Percentiles rank a stretch among this genome's conserved stretches.
Conservation (phyloP, 2,329 filamentous ascomycete genomes). For the Cercospora brassicicola region DNA sequence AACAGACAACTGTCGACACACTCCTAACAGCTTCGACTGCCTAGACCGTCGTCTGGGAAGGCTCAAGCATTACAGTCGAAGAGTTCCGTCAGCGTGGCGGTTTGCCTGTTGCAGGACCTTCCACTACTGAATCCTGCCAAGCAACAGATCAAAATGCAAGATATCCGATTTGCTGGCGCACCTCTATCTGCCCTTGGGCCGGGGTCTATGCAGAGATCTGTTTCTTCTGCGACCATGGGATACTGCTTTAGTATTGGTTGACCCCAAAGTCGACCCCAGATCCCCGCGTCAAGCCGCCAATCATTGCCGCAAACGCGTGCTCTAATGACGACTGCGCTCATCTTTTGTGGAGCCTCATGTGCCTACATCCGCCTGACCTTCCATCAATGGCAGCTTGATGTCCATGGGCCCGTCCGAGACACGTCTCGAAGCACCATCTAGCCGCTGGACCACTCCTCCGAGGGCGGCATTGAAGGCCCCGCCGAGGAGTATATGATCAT, state of each 20-base stretch:
- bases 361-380: slow-evolving; percentile 14
- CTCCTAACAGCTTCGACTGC: neutral
- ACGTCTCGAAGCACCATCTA: slow-evolving; percentile 11
- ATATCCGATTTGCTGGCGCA: neutral
- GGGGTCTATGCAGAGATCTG: neutral
- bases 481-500: slow-evolving; percentile 17
- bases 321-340: neutral
- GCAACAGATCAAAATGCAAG: neutral
- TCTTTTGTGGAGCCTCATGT: slow-evolving; percentile 15
- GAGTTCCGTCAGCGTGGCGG: neutral
- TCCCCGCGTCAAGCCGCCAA: slow-evolving; percentile 8
- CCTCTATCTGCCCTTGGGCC: neutral
- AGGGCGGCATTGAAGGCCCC: slow-evolving; percentile 1
- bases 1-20: neutral
- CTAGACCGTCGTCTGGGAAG: neutral
- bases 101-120: neutral
- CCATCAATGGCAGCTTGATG: slow-evolving; percentile 6
- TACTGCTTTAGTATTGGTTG: slow-evolving; percentile 4
- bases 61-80: neutral
- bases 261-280: slow-evolving; percentile 5
- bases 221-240: neutral
- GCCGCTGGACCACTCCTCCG: slow-evolving; percentile 8
- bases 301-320: neutral
- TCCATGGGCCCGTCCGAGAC: slow-evolving; percentile 7
- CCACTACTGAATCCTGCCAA: neutral